Evolutionary conservation across 2,329 filamentous ascomycete genomes (phyloP).

Genomic region (Paracoccidioides lutzii): DNA sequence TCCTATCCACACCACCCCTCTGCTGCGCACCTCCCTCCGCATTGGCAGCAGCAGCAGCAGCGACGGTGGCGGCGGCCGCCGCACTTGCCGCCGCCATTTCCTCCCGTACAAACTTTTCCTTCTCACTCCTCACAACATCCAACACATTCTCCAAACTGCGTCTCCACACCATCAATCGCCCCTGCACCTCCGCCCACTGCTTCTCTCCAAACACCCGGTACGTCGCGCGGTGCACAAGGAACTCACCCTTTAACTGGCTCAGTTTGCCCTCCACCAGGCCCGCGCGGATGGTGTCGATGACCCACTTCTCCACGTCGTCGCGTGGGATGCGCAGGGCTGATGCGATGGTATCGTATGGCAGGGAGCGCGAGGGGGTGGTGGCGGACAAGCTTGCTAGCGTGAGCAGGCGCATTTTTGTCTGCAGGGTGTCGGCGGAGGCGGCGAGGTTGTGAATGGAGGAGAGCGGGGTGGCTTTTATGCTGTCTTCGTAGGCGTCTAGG

Average conservation of each 20-base stretch:
- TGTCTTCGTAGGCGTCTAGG: constrained; percentile 90
- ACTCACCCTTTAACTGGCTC: constrained; percentile 80
- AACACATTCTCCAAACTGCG: constrained; percentile 67
- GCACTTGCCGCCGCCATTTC: constrained; percentile 50
- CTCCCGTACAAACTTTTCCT: constrained; percentile 65
- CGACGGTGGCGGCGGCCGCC: constrained; percentile 27
- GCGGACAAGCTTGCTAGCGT: constrained; percentile 85
- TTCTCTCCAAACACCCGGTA: constrained; percentile 96
- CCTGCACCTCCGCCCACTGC: constrained; percentile 93
- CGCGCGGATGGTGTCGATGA: constrained; percentile 93
- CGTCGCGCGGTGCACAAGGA: constrained; percentile 89
- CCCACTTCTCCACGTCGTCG: constrained; percentile 93
- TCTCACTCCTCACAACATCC: constrained; percentile 63
- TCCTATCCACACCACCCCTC: constrained; percentile 18
- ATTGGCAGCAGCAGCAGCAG: constrained; percentile 12
- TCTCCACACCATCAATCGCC: constrained; percentile 82
- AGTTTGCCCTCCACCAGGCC: constrained; percentile 94
- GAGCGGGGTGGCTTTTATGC: constrained; percentile 51
- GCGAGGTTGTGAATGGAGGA: constrained; percentile 68
- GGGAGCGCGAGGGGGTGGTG: constrained; percentile 67
- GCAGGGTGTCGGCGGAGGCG: constrained; percentile 60
- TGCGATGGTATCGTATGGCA: constrained; percentile 76
- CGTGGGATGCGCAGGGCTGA: constrained; percentile 69
- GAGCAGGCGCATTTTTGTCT: constrained; percentile 91
- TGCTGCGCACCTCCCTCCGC: constrained; percentile 15